Percentiles rank a stretch among this genome's conserved stretches.
phyloP scores from a whole-genome alignment of 2,329 filamentous ascomycete species.

The Canariomyces notabilis region DNA sequence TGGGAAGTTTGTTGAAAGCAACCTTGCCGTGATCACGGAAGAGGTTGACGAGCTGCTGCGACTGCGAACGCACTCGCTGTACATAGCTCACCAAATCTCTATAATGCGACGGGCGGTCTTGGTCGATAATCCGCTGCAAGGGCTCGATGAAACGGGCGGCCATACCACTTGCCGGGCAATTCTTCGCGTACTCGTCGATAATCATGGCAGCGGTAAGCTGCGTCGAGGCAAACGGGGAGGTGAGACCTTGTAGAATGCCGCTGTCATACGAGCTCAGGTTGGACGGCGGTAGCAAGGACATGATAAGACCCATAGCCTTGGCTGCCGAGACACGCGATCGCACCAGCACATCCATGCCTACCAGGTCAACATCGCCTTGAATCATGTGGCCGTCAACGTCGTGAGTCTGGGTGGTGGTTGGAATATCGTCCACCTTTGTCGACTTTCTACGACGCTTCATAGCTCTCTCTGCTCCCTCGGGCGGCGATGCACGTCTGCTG shows the following conservation, averaged over 20 bases:
- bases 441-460: constrained; percentile 77
- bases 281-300: constrained; percentile 67
- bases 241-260: constrained; percentile 60
- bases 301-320: constrained; percentile 76
- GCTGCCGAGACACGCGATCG: constrained; percentile 85
- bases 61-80: constrained; percentile 85
- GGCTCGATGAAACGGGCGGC: constrained; percentile 57
- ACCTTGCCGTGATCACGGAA: constrained; percentile 91
- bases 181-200: constrained; percentile 81
- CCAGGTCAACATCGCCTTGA: constrained; percentile 90
- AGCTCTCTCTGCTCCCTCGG: constrained; percentile 55
- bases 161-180: constrained; percentile 40
- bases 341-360: constrained; percentile 82
- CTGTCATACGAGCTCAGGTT: constrained; percentile 60
- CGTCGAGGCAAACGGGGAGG: constrained; percentile 73
- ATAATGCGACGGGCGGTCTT: constrained; percentile 76
- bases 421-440: constrained; percentile 70
- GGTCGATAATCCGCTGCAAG: constrained; percentile 72
- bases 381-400: constrained; percentile 98
- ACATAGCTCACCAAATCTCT: constrained; percentile 86
- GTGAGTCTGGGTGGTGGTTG: constrained; percentile 64
- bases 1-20: constrained; percentile 66
- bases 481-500: constrained; percentile 45
- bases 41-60: constrained; percentile 80
- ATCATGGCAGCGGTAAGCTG: constrained; percentile 80